phyloP scores from a whole-genome alignment of 2,329 filamentous ascomycete genomes.

The Rhexocercosporidium sp. region DNA sequence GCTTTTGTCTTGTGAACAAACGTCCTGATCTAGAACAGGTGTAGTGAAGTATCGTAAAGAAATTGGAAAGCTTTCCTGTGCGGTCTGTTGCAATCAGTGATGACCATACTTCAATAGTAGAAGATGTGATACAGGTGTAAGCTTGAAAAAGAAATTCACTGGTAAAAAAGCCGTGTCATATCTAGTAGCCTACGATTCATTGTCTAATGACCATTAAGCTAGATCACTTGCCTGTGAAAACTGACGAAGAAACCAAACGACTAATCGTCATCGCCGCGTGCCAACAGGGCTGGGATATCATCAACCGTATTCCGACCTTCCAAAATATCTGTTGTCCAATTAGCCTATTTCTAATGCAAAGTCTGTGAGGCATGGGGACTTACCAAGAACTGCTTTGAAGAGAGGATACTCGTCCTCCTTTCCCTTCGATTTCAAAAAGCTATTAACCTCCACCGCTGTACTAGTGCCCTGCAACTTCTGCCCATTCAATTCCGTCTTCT shows the following conservation, averaged over 20 bases:
- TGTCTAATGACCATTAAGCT: not conserved
- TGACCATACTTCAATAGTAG: not conserved
- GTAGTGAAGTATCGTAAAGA: no score
- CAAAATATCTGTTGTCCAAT: slow-evolving; percentile 59
- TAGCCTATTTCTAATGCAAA: slow-evolving; percentile 14
- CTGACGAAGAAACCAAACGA: not conserved
- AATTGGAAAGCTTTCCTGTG: no score
- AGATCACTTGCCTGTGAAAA: not conserved
- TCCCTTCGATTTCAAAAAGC: slow-evolving; percentile 79
- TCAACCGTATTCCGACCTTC: slow-evolving; percentile 77
- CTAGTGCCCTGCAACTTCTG: slow-evolving; percentile 96
- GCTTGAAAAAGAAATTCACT: not conserved
- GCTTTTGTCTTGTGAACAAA: no score
- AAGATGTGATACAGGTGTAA: not conserved
- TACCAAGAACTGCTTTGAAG: slow-evolving; percentile 80
- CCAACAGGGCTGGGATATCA: slow-evolving; percentile 72
- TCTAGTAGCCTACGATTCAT: slow-evolving; percentile 2
- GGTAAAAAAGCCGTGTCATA: not conserved
- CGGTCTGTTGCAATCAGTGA: not conserved
- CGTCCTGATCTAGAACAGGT: no score
- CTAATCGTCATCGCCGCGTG: slow-evolving; percentile 27
- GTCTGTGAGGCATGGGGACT: slow-evolving; percentile 16
- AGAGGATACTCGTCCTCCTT: slow-evolving; percentile 86
- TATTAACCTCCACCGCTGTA: slow-evolving; percentile 90
- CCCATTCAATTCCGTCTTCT: slow-evolving; percentile 88